Evolutionary conservation across 768 basidiomycete genomes (phyloP).

Genomic region (Coprinopsis marcescibilis): DNA sequence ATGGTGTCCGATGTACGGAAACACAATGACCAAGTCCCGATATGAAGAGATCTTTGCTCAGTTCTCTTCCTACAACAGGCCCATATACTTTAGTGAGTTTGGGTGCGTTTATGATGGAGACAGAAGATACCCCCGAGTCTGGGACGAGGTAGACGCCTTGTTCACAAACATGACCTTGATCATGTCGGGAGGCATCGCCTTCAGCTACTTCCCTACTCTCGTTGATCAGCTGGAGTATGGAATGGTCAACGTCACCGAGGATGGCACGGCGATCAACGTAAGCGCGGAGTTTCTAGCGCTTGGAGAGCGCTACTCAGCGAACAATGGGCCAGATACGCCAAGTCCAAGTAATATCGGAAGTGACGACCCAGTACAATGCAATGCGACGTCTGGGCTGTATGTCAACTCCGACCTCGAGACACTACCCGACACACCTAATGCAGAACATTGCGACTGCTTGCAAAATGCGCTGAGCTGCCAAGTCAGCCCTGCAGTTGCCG

Average conservation of each 20-base stretch:
- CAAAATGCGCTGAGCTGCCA: no score
- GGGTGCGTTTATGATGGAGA: slow-evolving; percentile 60
- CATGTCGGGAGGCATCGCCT: slow-evolving; percentile 88
- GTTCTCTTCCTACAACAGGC: slow-evolving; percentile 64
- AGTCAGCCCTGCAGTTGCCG: slow-evolving; percentile 59
- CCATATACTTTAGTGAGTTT: slow-evolving; percentile 88
- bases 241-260: slow-evolving; percentile 70
- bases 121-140: slow-evolving; percentile 71
- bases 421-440: no score
- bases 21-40: slow-evolving; percentile 41
- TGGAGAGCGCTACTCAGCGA: slow-evolving; percentile 50
- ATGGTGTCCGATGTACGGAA: slow-evolving; percentile 81
- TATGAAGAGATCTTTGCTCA: slow-evolving; percentile 52
- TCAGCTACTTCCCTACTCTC: slow-evolving; percentile 83
- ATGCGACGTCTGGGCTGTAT: slow-evolving; percentile 66
- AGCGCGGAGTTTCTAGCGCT: slow-evolving; percentile 75
- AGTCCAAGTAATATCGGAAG: slow-evolving; percentile 25
- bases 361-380: slow-evolving; percentile 46
- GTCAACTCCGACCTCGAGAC: no score
- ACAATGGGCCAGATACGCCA: slow-evolving; percentile 63
- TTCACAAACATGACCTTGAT: slow-evolving; percentile 69
- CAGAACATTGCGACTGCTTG: no score
- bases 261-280: slow-evolving; percentile 61
- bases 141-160: slow-evolving; percentile 74
- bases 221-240: slow-evolving; percentile 79